Base-by-base conservation (phyloP, 2,329 filamentous ascomycete species). In the Bimuria novae-zelandiae region DNA sequence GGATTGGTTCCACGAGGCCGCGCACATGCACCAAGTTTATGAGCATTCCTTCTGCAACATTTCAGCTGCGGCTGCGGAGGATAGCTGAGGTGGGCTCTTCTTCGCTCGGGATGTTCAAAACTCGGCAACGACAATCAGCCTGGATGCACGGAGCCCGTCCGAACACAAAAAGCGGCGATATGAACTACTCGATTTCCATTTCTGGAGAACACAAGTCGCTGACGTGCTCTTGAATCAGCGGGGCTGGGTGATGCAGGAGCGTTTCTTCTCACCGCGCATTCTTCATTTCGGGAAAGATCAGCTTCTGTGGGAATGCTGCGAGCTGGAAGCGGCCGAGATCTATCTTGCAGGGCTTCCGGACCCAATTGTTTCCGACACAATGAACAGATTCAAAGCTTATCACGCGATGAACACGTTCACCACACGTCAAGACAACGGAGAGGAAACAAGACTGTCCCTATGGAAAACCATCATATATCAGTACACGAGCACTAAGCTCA, bases 271-370 rank as follows among this genome's bases (percentile, higher is more conserved):
- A 2, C 60, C 51, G 5, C 58, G 63, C 4, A 21, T 61, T 7
- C 40, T 65, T 4, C 60, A 67, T 21, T 66, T 62, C 23, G 47
- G 54, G 0, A 12, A 16, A 4, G 10, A 52, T 1, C 62, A 68
- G 45, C 32, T 65, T 3, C 61, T 63, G 37, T 65, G 59, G 58
- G 65, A 67, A 36, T 65, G 63, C 27, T 16, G 43, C 6, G 41
- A 53, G 4, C 16, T 45, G 16, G 32, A 29, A 10, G 60, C 60
- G 3, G 55, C 52, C 19, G 62, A 62, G 45, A 53, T 33, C 0
- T 51, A 57, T 22, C 47, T 42, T 3, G 8, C 16, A 3, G 43
- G 57, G 2, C 21, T 51, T 1, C 45, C 54, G 4, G 4, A 6
- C 4, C 16, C 22, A 10, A 22, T 32, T 47, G 25, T 27, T 5